Evolutionary conservation across 1,284 basidiomycete species (phyloP).

Genomic region (Malassezia globosa): DNA sequence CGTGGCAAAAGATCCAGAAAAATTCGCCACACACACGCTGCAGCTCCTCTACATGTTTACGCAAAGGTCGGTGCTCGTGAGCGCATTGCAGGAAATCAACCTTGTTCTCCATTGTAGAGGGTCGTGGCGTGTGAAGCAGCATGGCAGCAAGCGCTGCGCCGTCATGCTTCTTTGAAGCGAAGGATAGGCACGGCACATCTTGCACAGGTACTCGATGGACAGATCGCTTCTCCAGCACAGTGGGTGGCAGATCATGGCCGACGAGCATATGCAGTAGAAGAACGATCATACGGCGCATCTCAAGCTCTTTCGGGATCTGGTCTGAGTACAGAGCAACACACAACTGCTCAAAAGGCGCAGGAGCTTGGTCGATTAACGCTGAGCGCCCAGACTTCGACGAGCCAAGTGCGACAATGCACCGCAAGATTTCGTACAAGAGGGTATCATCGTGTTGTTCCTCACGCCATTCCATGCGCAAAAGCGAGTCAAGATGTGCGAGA

Average conservation of each 20-base stretch:
- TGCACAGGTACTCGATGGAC: neutral
- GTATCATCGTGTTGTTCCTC: constrained; percentile 97
- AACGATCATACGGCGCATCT: constrained; percentile 75
- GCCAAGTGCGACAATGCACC: constrained; percentile 83
- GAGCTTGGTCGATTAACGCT: constrained; percentile 69
- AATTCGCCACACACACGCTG: constrained; percentile 84
- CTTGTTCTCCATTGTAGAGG: constrained; percentile 28
- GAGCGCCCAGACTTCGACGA: constrained; percentile 63
- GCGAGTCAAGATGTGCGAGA: constrained; percentile 73
- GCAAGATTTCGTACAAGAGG: constrained; percentile 76
- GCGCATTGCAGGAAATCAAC: constrained; percentile 71
- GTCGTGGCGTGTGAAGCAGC: constrained; percentile 30
- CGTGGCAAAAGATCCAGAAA: constrained; percentile 96
- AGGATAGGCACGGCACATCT: neutral
- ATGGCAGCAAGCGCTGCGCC: constrained; percentile 23
- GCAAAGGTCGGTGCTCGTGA: constrained; percentile 73
- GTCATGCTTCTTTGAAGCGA: neutral
- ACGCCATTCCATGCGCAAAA: constrained; percentile 90
- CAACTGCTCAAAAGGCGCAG: constrained; percentile 73
- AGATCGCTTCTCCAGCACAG: neutral
- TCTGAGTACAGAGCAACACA: constrained; percentile 79
- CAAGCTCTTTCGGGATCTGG: constrained; percentile 89
- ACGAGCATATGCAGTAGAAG: constrained; percentile 58
- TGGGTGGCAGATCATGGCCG: constrained; percentile 17
- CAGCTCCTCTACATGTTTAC: constrained; percentile 77